Evolutionary conservation across 257 asterid genomes (phyloP).

Genomic region (Perilla frutescens): DNA sequence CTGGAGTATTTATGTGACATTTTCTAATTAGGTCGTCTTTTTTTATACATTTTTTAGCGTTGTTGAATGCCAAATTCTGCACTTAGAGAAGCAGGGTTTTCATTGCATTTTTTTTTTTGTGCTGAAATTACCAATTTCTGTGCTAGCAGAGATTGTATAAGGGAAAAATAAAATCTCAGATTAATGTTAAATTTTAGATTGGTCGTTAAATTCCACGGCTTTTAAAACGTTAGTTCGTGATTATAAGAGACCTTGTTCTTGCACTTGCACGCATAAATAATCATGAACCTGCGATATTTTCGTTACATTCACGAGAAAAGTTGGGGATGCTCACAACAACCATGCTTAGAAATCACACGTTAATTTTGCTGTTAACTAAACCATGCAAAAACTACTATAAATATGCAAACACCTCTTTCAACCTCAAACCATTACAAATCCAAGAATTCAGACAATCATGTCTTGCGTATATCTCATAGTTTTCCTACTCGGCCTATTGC

Average conservation of each 20-base stretch:
- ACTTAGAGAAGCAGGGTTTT: too few relatives aligned
- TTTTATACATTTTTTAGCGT: too few relatives aligned
- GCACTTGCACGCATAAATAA: background rate
- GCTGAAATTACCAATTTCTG: too few relatives aligned
- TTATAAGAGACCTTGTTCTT: too few relatives aligned
- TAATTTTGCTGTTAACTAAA: background rate
- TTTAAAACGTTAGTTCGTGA: too few relatives aligned
- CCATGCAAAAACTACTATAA: background rate
- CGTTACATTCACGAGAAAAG: constrained; percentile 3
- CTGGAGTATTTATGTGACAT: background rate
- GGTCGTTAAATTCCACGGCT: too few relatives aligned
- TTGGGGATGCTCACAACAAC: background rate
- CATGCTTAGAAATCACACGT: constrained; percentile 4
- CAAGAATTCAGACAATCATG: constrained; percentile 15
- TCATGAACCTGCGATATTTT: background rate
- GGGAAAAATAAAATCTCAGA: too few relatives aligned
- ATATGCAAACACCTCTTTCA: background rate
- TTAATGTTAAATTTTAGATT: too few relatives aligned
- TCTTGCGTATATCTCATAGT: background rate
- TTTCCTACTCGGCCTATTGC: constrained; percentile 3
- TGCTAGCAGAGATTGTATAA: too few relatives aligned
- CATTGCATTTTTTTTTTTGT: too few relatives aligned
- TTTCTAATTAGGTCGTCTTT: too few relatives aligned
- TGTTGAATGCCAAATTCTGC: too few relatives aligned
- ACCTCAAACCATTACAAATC: background rate